Evolutionary conservation across 2,329 filamentous ascomycete species (phyloP).

Genomic region (Penicillium italicum): DNA sequence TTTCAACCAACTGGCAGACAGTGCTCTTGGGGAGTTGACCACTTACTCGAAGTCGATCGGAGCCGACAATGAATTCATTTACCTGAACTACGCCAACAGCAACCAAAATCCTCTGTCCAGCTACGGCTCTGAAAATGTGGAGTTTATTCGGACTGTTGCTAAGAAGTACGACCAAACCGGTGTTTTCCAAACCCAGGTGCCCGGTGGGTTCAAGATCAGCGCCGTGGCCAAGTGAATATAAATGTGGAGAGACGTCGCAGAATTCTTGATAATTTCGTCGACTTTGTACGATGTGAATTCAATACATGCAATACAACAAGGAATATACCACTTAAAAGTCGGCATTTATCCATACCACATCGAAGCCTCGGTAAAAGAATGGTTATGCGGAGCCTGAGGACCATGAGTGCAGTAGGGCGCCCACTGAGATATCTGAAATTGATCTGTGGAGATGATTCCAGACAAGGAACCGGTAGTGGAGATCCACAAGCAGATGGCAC

Average conservation of each 20-base stretch:
- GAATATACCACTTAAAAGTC: background rate
- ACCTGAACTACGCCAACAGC: conserved; percentile 48
- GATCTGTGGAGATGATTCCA: background rate
- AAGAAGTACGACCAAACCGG: conserved; percentile 26
- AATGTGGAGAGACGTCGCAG: accelerated
- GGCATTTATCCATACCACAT: too few relatives aligned
- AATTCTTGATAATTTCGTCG: background rate
- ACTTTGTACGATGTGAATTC: background rate
- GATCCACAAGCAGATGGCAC: background rate
- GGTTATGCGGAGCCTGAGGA: background rate
- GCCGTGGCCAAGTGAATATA: background rate
- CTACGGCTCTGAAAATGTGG: conserved; percentile 43
- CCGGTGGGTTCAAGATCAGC: conserved; percentile 30
- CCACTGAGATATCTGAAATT: background rate
- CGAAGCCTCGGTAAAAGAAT: background rate
- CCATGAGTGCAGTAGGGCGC: background rate
- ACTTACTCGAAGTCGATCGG: conserved; percentile 25
- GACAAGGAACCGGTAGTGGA: background rate
- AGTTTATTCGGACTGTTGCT: conserved; percentile 23
- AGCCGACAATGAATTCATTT: conserved; percentile 37
- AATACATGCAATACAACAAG: background rate
- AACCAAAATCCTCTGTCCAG: conserved; percentile 42
- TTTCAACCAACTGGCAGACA: conserved; percentile 29
- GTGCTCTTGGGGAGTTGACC: conserved; percentile 29
- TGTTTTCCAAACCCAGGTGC: conserved; percentile 28